Evolutionary conservation across 2,329 filamentous ascomycete genomes (phyloP), one percentile per base, ranked within the genome.

Genomic region (Knoxdaviesia proteae): DNA sequence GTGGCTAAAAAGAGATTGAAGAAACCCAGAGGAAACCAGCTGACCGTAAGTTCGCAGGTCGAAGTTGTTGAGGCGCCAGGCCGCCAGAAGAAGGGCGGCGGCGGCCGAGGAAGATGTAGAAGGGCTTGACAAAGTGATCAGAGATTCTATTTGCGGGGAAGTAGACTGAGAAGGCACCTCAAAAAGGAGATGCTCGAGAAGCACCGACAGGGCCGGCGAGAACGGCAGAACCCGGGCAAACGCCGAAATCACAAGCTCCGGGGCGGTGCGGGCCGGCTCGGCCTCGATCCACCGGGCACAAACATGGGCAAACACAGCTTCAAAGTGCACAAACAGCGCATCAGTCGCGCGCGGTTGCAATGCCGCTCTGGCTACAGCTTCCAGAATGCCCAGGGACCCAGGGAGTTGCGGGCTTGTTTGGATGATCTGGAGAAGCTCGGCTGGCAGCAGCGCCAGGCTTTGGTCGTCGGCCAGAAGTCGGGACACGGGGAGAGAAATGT

Each of bases 181-280:
- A 20, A 38, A 33, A 30, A 45, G 44, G 32, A 44, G 42, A 52
- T 65, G 64, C 58, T 77, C 71, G 47, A 84, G 69, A 56, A 86
- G 83, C 46, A 76, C 71, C 42, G 78, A 75, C 38, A 96, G 66
- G 54, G 88, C 75, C 41, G 84, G 81, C 49, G 82, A 81, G 64
- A 90, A 78, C 11, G 84, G 83, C 51, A 94, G 58, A 48, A 94
- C 68, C 53, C 81, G 72, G 47, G 82, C 80, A 61, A 94, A 81
- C 33, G 82, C 79, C 44, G 77, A 69, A 48, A 88, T 68, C 52
- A 58, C 51, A 57, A 58, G 50, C 59, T 58, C 50, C 52, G 56
- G 43, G 48, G 58, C 53, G 37, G 55, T 58, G 32, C 58, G 57
- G 32, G 62, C 36, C 6, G 41, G 20, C 33, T 36, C 51, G 55